Base-by-base conservation (phyloP, 768 basidiomycete species). In the Dacryopinax primogenitus region DNA sequence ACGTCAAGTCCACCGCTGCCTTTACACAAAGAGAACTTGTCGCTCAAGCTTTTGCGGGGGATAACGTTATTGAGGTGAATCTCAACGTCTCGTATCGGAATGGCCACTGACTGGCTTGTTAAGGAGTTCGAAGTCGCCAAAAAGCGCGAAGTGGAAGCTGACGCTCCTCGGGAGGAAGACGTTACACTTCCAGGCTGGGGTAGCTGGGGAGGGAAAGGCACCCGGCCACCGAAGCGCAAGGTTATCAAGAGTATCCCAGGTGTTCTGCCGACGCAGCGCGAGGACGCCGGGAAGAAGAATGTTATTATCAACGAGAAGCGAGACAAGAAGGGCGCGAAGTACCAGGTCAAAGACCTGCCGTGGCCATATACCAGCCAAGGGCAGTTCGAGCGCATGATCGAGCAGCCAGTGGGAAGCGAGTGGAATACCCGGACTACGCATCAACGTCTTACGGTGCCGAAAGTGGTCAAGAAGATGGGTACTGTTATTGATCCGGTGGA, bases 181-280 rank as follows among this genome's bases (percentile, higher is more conserved):
- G 90, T 85, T 1, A 92, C 93, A 1, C 82, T 98, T 28, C 86
- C 93, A 41, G 96, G 96, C 33, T 99, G 96, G 96, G 95, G 95
- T 41, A 79, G 91, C 21, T 97, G 96, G 96, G 90, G 87, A 18
- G 95, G 95, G 33, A 74, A 79, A 35, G 93, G 93, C 32, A 77
- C 82, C 15, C 74, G 74, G 66, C 77, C 77, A 67, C 41, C 66
- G 36, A 83, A 80, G 66, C 83, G 82, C 62, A 74, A 74, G 68
- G 81, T 87, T 64, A 82, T 94, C 73, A 92, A 92, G 72, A 86
- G 87, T 70, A 76, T 91, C 30, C 82, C 90, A 0, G 94, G 95
- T 16, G 79, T 97, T 68, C 85, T 87, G 68, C 87, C 90, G 0
- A 78, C 79, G 18, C 77, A 84, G 62, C 90, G 96, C 45, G 86